Evolutionary conservation across 1,284 basidiomycete species (phyloP), one percentile per base, ranked within the genome.

Genomic region (Cryptococcus neoformans): DNA sequence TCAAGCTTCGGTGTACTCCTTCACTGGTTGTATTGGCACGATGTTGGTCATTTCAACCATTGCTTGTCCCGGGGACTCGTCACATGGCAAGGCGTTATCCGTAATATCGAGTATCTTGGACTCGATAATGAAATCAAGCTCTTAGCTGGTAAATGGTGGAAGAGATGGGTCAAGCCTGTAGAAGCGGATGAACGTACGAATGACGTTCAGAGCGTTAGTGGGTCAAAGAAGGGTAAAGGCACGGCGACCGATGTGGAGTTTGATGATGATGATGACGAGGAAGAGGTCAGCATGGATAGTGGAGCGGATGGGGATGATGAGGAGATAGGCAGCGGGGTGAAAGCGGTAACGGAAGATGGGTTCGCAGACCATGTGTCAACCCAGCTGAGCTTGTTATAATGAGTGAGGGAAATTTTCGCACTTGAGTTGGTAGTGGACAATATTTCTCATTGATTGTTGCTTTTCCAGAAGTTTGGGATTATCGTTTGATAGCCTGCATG

Each of bases 11-110:
- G 66, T 8, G 69, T 77, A 21, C 56, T 78, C 16, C 55, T 76
- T 6, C 75, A 78, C 53, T 78, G 70, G 69, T 55, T 79, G 46
- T 79, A 78, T 62, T 79, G 74, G 74, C 59, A 58, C 39, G 56
- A 61, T 21, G 41, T 40, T 1, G 54, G 58, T 16, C 50, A 60
- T 39, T 57, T 61, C 54, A 57, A 61, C 37, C 56, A 58, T 2
- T 74, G 75, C 0, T 64, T 79, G 1, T 65, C 62, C 3, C 55
- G 59, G 11, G 73, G 73, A 1, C 34, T 67, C 12, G 66, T 75
- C n/a, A 62, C 62, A 7, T 79, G 76, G 76, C 67, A 73, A 60
- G 75, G 76, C 2, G 47, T 79, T 4, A 67, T 79, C 46, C 65
- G 66, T 41, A 77, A 76, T 55, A 73, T 77, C 48, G 71, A 78